These are phyloP conservation scores for Paspalum notatum DNA, from an alignment of 176 grass and related monocot genomes.

Conservation along the genomic window DNA sequence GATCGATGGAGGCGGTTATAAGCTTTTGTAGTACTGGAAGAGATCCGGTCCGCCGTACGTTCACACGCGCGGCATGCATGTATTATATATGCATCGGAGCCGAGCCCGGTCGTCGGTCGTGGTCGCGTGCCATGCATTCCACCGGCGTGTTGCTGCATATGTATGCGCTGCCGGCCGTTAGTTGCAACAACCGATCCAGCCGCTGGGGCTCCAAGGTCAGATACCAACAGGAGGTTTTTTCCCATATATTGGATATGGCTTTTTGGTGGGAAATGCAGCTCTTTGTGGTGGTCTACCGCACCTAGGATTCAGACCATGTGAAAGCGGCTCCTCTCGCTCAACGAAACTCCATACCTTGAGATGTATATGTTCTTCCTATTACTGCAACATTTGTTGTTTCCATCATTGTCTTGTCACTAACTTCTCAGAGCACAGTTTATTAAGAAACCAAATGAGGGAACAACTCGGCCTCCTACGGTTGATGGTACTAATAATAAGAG, in stretches of 20 bases:
- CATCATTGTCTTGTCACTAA: not conserved
- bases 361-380: not conserved
- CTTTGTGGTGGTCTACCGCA: not conserved
- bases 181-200: too few species aligned
- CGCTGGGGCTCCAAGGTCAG: not conserved
- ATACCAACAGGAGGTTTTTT: conserved; percentile 9
- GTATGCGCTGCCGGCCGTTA: too few species aligned
- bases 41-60: too few species aligned
- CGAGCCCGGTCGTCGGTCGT: too few species aligned
- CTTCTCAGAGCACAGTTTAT: not conserved
- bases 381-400: not conserved
- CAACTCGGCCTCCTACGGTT: not conserved
- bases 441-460: not conserved
- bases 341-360: not conserved
- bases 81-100: too few species aligned
- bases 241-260: not conserved
- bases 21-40: too few species aligned
- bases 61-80: too few species aligned
- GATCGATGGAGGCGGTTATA: too few species aligned
- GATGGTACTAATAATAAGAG: not conserved
- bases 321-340: not conserved
- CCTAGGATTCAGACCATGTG: not conserved
- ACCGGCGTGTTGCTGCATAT: too few species aligned
- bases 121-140: too few species aligned
- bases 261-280: not conserved